phyloP scores from a whole-genome alignment of 306 rosid species.

The Betula pendula region DNA sequence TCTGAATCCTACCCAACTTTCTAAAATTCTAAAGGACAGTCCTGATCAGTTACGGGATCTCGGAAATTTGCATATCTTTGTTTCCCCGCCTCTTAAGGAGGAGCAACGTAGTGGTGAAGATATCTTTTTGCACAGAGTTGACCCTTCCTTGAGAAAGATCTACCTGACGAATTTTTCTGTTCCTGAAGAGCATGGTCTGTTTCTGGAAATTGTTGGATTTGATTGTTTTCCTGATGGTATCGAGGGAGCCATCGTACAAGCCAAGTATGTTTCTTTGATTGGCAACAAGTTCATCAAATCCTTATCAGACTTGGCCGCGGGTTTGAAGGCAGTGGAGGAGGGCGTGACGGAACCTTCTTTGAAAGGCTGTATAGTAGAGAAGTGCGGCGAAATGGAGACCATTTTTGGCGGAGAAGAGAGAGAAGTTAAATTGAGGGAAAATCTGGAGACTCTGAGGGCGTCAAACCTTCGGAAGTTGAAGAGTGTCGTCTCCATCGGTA shows the following conservation, averaged over 20 bases:
- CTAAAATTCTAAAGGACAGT: too few relatives aligned
- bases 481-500: slow-evolving; percentile 6
- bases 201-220: slow-evolving; percentile 23
- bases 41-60: too few relatives aligned
- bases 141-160: neutral
- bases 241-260: slow-evolving; percentile 15
- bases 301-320: slow-evolving; percentile 22
- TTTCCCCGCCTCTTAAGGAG: neutral
- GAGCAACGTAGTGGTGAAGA: slow-evolving; percentile 15
- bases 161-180: neutral
- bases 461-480: slow-evolving; percentile 37
- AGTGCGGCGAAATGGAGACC: slow-evolving; percentile 15
- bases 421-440: neutral
- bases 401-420: slow-evolving; percentile 9
- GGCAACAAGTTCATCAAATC: slow-evolving; percentile 14
- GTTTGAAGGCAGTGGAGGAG: neutral
- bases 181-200: neutral
- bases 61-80: too few relatives aligned
- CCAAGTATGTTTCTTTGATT: slow-evolving; percentile 16
- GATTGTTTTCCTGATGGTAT: neutral
- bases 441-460: slow-evolving; percentile 31
- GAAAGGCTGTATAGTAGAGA: slow-evolving; percentile 39
- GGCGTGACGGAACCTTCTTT: neutral
- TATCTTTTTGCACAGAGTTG: neutral
- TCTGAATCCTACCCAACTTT: too few relatives aligned